Evolutionary conservation across 2,329 filamentous ascomycete genomes (phyloP), one percentile per base, ranked within the genome.

Genomic region (Claviceps cyperi): DNA sequence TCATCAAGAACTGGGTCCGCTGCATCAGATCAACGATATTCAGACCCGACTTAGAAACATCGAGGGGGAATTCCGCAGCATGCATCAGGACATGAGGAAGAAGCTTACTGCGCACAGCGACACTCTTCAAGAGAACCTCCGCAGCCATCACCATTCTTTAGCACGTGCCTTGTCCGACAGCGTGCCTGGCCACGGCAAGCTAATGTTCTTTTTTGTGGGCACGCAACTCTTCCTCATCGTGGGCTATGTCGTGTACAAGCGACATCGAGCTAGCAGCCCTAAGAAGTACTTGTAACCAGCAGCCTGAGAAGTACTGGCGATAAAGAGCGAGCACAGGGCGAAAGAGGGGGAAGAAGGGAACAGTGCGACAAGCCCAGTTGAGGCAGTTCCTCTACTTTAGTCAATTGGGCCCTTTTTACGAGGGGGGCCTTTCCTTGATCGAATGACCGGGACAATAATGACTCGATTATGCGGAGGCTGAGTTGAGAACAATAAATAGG

Each of bases 261-360:
- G 81, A 58, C 81, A 84, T 61, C 79, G 83, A 67, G 74, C 78
- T 39, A 80, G 74, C 55, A 79, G 81, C 65, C 87, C 87, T n/a
- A 95, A 95, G 76, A 96, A 96, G 70, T 96, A 89, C 66, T 69
- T 95, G 63, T 95, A 72, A 61, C 11, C 3, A 32, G 28, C 28
- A 32, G 28, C 87, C 87, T n/a, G 94, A 95, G 76, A 96, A 96
- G 70, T 96, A 89, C 66, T 69, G 95, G 63, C 95, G 72, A 61
- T 50, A 51, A 21, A 45, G 8, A 35, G 13, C 7, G 35, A 19
- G 19, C 17, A 19, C 17, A 19, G 35, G 13, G n/a, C 17, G n/a
- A 19, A 35, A 24, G 9, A 43, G 24, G 14, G 19, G 5, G 35
- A 8, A n/a, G 17, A 24, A 24, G 13, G 21, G 39, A 40, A 13